A percentile compares a stretch with the other conserved stretches of the same genome.
phyloP scores from a whole-genome alignment of 2,329 filamentous ascomycete genomes.

The Phaeosphaeriaceae sp. region DNA sequence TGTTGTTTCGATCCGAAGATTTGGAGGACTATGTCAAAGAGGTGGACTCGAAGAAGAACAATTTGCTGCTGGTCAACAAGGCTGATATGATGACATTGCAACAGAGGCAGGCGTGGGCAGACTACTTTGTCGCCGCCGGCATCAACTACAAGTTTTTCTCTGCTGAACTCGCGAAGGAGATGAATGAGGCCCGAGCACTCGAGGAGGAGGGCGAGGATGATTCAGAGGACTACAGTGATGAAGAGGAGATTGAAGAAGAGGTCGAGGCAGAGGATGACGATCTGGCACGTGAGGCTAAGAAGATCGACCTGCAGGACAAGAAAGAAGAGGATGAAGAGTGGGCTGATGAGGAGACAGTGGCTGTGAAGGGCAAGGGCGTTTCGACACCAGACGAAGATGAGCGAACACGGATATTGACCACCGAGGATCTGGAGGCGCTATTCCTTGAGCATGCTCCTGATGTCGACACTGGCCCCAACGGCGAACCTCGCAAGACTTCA shows the following conservation, averaged over 20 bases:
- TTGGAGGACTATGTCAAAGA: conserved; percentile 94
- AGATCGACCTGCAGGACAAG: conserved; percentile 55
- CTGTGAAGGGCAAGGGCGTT: conserved; percentile 45
- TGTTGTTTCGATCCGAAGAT: conserved; percentile 94
- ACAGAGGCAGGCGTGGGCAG: conserved; percentile 84
- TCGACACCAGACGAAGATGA: conserved; percentile 50
- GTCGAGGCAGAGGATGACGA: conserved; percentile 58
- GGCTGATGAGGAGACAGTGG: conserved; percentile 49
- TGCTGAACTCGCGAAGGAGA: conserved; percentile 86
- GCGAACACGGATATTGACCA: conserved; percentile 78
- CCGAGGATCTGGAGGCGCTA: conserved; percentile 88
- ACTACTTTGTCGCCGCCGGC: conserved; percentile 78
- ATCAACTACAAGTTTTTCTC: conserved; percentile 98
- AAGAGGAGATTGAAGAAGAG: conserved; percentile 55
- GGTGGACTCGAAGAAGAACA: conserved; percentile 85
- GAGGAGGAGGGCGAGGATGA: conserved; percentile 59
- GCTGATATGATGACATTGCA: conserved; percentile 96
- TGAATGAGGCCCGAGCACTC: conserved; percentile 74
- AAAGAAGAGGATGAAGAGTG: conserved; percentile 50
- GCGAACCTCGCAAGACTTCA: conserved; percentile 71
- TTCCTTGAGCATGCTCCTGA: conserved; percentile 79
- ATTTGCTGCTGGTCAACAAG: conserved; percentile 94
- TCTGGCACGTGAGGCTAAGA: conserved; percentile 52
- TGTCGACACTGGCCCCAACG: conserved; percentile 58
- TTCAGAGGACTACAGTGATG: conserved; percentile 45